Evolutionary conservation across 208 protist genomes (phyloP), one percentile per base, ranked within the genome.

Genomic region (Crithidia fasciculata): DNA sequence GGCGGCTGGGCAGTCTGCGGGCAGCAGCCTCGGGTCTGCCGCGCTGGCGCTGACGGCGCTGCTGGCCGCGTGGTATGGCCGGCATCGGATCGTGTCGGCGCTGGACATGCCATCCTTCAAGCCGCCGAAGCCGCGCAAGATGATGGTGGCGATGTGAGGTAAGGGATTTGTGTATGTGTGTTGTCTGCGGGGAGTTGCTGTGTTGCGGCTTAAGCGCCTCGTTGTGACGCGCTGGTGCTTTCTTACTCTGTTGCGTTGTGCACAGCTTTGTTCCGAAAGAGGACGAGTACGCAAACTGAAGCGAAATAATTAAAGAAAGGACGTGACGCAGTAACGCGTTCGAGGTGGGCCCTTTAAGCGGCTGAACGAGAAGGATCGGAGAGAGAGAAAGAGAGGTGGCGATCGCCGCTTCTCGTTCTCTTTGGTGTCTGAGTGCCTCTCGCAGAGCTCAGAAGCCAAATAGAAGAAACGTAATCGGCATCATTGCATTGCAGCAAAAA

Each of bases 91-190:
- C 18, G 50, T 88, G 58, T 60, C 64, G 6, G 10, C 80, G 16
- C 69, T 89, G 40, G 80, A 88, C 43, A 41, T 87, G 36, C 72
- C 75, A 8, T 55, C 44, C 10, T 19, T 85, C 18, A 86, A 84
- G 77, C 40, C 80, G 3, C 86, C 84, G 15, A 89, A 86, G 74
- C 76, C 47, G 53, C 80, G 79, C 49, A 81, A 73, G 50, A 60
- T 88, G 62, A 76, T 90, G 68, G 68, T 88, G 76, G 49, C 36
- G 45, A 63, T 61, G 60, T 82, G 58, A 40, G 18, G 39, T 9
- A 36, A 49, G 9, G 2, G 7, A 13, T 8, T 49, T 49, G 7
- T 49, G 7, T 49, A 15, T 49, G 7, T 49, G 45, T 49, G 7
- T 49, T 37, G 59, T 66, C 18, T 55, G 59, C 49, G 19, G 40